phyloP scores from a whole-genome alignment of 345 rosid species.

The Salix dunnii region DNA sequence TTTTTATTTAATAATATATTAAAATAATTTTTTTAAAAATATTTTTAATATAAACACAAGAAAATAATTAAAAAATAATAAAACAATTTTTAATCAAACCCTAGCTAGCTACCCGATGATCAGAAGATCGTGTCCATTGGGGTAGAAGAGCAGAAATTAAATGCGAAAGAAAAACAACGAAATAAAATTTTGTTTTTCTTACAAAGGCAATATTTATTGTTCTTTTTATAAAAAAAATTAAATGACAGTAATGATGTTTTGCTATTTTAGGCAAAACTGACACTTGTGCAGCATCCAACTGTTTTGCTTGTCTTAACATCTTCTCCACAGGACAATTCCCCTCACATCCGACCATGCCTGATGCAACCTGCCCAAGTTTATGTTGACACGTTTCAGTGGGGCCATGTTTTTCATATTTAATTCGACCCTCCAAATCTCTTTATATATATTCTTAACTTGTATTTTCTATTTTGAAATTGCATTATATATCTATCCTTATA shows the following conservation, averaged over 20 bases:
- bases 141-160: not conserved
- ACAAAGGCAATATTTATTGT: not conserved
- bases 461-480: too few relatives aligned
- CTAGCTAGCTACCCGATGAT: not conserved
- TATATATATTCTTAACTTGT: too few relatives aligned
- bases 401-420: not conserved
- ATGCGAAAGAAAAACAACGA: not conserved
- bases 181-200: not conserved
- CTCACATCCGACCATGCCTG: conserved; percentile 30
- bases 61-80: too few relatives aligned
- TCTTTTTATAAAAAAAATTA: not conserved
- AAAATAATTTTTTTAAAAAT: too few relatives aligned
- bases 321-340: conserved; percentile 26
- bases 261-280: conserved; percentile 34
- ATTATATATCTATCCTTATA: too few relatives aligned
- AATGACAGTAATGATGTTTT: conserved; percentile 19
- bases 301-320: conserved; percentile 36
- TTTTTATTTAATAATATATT: too few relatives aligned
- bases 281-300: conserved; percentile 4
- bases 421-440: not conserved
- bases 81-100: too few relatives aligned
- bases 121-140: not conserved
- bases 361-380: conserved; percentile 23
- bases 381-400: conserved; percentile 34
- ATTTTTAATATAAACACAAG: too few relatives aligned